These are phyloP conservation scores for Colletotrichum eremochloae DNA, from an alignment of 2,329 filamentous ascomycete species.

Conservation along the genomic window DNA sequence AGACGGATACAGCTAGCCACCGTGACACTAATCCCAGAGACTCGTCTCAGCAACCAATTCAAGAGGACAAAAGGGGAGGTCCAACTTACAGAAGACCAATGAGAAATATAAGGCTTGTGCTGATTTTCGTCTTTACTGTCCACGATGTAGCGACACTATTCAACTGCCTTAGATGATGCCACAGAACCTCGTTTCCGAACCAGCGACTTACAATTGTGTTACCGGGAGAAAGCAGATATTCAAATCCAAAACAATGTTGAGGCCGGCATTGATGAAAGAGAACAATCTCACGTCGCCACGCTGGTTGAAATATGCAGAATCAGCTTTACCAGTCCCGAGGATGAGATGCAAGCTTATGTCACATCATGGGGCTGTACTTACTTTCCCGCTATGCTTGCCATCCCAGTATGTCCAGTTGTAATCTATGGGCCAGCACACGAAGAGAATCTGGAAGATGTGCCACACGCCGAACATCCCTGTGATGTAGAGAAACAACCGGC, in stretches of 20 bases:
- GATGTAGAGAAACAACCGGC: not conserved
- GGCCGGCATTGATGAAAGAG: not conserved
- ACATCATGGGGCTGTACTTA: not conserved
- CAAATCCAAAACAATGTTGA: constrained; percentile 5
- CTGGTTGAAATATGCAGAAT: not conserved
- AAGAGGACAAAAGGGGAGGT: accelerated
- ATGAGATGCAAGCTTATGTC: not conserved
- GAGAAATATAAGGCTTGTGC: constrained; percentile 1
- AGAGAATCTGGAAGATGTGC: not conserved
- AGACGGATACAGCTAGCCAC: constrained; percentile 2
- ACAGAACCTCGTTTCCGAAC: too few species aligned
- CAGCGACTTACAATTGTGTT: not conserved
- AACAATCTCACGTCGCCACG: not conserved
- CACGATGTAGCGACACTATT: not conserved
- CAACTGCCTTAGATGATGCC: not conserved
- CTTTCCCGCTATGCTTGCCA: not conserved
- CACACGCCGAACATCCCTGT: not conserved
- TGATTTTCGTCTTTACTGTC: not conserved
- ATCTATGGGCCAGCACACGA: not conserved
- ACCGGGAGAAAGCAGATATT: not conserved
- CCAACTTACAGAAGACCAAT: not conserved
- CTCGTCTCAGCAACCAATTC: too few species aligned
- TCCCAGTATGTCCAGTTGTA: constrained; percentile 11
- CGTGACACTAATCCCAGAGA: not conserved
- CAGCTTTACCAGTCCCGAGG: not conserved